Evolutionary conservation across 257 asterid genomes (phyloP), one percentile per base, ranked within the genome.

Genomic region (Nicotiana attenuata): DNA sequence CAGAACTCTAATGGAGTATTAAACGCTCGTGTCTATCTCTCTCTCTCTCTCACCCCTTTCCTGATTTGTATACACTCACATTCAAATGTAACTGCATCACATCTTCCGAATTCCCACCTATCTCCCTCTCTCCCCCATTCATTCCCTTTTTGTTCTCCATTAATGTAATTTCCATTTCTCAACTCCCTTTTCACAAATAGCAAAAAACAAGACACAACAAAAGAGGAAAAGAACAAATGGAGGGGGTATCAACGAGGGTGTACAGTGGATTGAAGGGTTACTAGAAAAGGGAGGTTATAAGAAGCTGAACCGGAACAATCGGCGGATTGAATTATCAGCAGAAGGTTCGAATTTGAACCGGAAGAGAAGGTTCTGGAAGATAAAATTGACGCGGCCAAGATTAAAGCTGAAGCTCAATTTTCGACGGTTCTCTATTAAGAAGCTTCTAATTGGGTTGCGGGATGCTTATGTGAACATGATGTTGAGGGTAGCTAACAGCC

Each of bases 381-480:
- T 89, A 31, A 85, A 65, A 29, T 38, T 83, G 20, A 77, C 67
- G 4, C 85, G 4, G 15, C 59, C 86, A 0, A 82, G 76, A 45
- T 20, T 89, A 35, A 87, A 84, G 82, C 60, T 89, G 81, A 85
- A 86, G 38, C 41, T 89, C 64, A 80, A 80, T 31, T 53, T 80
- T 2, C 66, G 81, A 3, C 78, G 65, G 5, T 87, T 84, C 45
- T 85, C 92, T 1, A 83, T 87, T 0, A 87, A 81, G 86, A 85
- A 81, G 52, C 28, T 89, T 5, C 26, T 89, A 2, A 13, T 81
- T 7, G 50, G 84, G 28, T 65, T 89, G 22, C 84, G 92, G 0
- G 89, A 89, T 63, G 88, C 87, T 7, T 89, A 89, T 33, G 86
- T 87, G 41, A 84, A 84, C 28, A 52, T 88, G 67, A 89, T 89